Base-by-base conservation (phyloP, 139 green algal genomes). In the Coelastrella sp. region DNA sequence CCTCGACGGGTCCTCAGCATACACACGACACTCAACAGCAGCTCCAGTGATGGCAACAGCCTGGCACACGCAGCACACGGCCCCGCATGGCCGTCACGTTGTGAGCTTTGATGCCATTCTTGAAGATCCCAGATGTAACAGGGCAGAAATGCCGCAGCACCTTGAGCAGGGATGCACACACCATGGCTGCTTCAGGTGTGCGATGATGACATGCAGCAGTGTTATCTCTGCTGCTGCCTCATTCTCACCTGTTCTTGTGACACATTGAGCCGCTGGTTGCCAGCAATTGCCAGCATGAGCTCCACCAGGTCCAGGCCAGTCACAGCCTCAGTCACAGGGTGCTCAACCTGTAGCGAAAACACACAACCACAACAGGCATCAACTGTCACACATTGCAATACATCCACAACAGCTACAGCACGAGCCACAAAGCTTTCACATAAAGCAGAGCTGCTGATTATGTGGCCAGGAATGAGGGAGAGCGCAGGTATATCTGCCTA, bases 271-370 rank as follows among this genome's bases (percentile, higher is more conserved):
- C 86, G 49, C 61, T 93, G 83, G 7, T 96, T 97, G 10, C 93
- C 88, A 10, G 96, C 97, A 75, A 98, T 95, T 24, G 87, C 85
- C 87, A 99, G 94, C 93, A 99, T 97, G 94, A 94, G 96, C 85
- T 97, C 95, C 85, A 99, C 97, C 60, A 99, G 90, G 91, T 99
- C 97, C 81, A 96, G 80, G 0, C 96, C 95, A 0, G 90, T 95
- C n/a, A 99, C 93, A n/a, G 94, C 93, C 92, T 99, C 97, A 0
- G 90, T 97, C 56, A 98, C 94, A 0, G 96, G 96, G 91, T 98
- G 96, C 94, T 98, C 96, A 68, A 98, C 96, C 95, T 98, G 91
- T 0, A 35, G n/a, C 10, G 35, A 9, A 22, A 78, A 9, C 8
- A n/a, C 8, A 25, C 65, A 73, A 19, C 4, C 14, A 19, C 65